Conservation (phyloP, 1,139 yeast genomes). For the Pneumocystis wakefieldiae region DNA sequence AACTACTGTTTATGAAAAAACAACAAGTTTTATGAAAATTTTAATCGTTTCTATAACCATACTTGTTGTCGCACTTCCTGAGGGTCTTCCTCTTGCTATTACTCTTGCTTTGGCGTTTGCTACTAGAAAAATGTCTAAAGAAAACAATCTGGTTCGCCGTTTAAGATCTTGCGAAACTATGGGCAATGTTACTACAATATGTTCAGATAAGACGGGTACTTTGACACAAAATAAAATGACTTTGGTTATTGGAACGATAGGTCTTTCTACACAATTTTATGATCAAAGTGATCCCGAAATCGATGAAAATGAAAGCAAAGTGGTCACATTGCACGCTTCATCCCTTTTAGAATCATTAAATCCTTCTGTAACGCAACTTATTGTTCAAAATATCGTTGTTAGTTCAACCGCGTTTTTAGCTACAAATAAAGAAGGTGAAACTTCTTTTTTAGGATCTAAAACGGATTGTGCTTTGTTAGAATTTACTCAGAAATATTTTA, state of each 20-base stretch:
- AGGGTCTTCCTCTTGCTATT: constrained; percentile 43
- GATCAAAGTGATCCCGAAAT: not conserved
- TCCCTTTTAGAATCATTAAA: not conserved
- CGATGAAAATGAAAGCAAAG: not conserved
- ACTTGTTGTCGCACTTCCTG: constrained; percentile 95
- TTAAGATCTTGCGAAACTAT: constrained; percentile 90
- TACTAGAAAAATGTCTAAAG: constrained; percentile 92
- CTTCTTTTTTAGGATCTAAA: constrained; percentile 71
- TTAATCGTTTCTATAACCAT: constrained; percentile 83
- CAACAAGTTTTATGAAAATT: constrained; percentile 67
- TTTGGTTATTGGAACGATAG: constrained; percentile 30
- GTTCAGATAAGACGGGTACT: constrained; percentile 97
- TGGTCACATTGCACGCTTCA: not conserved
- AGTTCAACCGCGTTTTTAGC: constrained; percentile 69
- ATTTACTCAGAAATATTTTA: constrained; percentile 46
- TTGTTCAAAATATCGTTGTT: constrained; percentile 49
- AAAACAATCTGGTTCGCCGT: constrained; percentile 85
- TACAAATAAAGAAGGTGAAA: constrained; percentile 30
- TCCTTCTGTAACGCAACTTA: constrained; percentile 23
- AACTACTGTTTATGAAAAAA: constrained; percentile 55
- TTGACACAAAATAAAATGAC: constrained; percentile 54
- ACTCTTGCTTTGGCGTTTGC: constrained; percentile 74
- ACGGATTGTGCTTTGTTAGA: constrained; percentile 81
- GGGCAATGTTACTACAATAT: constrained; percentile 96
- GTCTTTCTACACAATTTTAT: not conserved